Base-by-base conservation (phyloP, 805 yeast genomes). In the Vanderwaltozyma tropicalis region DNA sequence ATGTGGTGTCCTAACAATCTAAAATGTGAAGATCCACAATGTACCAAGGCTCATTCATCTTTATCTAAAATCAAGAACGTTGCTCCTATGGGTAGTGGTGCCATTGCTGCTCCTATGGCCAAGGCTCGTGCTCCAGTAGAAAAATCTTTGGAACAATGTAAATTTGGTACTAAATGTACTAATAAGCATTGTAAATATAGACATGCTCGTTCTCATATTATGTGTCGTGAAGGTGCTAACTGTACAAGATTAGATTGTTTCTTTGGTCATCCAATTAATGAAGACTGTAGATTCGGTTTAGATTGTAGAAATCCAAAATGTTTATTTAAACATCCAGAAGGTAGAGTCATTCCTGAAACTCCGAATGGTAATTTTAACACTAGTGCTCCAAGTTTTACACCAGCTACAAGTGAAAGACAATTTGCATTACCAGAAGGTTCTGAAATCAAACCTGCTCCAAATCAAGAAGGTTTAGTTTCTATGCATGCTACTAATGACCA, bases 41-140 rank as follows among this genome's bases (percentile, higher is more conserved):
- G 96, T 62, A 66, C 65, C 38, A 78, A 72, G 49, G 87, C 94
- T 0, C 96, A 87, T 61, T 84, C 95, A 2, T 84, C 95, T 2
- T 80, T 88, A 28, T 70, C 74, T 9, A 63, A 67, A 43, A 57
- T 71, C 30, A 66, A 47, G 46, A 57, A 57, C 36, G 62, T 64
- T 20, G 49, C 51, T 25, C 60, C 66, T 32, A 28, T 55, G 41
- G 52, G 55, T 15, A 48, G 38, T 21, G 26, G 49, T 18, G 28
- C 43, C 31, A 7, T 35, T 11, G 32, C 38, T 15, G 38, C 46
- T n/a, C 40, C 45, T 32, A 33, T 36, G 14, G n/a, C n/a, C n/a
- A n/a, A n/a, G n/a, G 32, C 39, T 26, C 14, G 21, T 17, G 31
- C 55, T 20, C 62, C 52, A 20, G 52, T 47, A 17, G 78, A 77